Evolutionary conservation across 2,329 filamentous ascomycete species (phyloP).

Genomic region (Fusarium sarcochroum): DNA sequence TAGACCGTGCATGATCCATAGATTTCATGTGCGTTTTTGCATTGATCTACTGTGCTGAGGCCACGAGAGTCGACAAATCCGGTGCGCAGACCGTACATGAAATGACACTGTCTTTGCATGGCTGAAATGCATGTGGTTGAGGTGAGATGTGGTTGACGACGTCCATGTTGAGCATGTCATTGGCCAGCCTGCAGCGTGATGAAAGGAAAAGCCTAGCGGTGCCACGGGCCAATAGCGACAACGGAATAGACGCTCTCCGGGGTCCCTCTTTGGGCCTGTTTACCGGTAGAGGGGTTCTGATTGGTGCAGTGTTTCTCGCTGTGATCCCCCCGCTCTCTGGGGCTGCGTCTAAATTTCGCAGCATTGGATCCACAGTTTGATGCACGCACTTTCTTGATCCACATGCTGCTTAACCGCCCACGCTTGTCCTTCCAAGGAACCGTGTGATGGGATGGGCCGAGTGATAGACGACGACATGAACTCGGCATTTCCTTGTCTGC

Average conservation of each 20-base stretch:
- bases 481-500: constrained; percentile 40
- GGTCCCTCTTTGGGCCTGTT: constrained; percentile 26
- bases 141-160: constrained; percentile 26
- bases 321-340: constrained; percentile 16
- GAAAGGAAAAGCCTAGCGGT: constrained; percentile 38
- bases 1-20: constrained; percentile 44
- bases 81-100: constrained; percentile 9
- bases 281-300: constrained; percentile 22
- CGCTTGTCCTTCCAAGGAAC: constrained; percentile 30
- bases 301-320: constrained; percentile 37
- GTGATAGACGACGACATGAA: constrained; percentile 39
- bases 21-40: constrained; percentile 28
- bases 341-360: constrained; percentile 42
- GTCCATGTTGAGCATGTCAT: constrained; percentile 19
- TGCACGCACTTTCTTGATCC: constrained; percentile 44
- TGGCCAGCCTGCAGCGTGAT: constrained; percentile 46
- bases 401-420: constrained; percentile 46
- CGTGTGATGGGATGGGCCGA: constrained; percentile 40
- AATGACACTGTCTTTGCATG: constrained; percentile 32
- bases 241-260: constrained; percentile 45
- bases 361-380: constrained; percentile 16
- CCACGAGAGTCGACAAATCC: constrained; percentile 22
- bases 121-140: constrained; percentile 36
- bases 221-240: constrained; percentile 44
- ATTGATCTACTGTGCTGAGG: constrained; percentile 10